Conservation (phyloP, 2,329 filamentous ascomycete species). For the Simplicillium aogashimaense region DNA sequence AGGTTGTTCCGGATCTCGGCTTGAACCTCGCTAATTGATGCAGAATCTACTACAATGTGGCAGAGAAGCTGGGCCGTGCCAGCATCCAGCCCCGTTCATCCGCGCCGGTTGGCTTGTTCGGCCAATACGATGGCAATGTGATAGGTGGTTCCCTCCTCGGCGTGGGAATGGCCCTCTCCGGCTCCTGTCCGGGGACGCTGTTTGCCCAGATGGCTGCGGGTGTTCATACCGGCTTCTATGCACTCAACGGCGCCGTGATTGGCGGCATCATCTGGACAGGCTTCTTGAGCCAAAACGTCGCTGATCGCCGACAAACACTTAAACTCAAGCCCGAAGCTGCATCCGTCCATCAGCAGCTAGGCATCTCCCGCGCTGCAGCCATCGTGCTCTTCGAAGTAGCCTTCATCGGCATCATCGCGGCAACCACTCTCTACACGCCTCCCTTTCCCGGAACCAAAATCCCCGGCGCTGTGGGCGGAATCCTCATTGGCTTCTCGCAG, state of each 20-base stretch:
- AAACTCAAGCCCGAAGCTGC: constrained; percentile 16
- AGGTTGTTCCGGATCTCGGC: constrained; percentile 18
- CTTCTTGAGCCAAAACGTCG: constrained; percentile 25
- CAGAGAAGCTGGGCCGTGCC: constrained; percentile 31
- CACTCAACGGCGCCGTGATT: constrained; percentile 41
- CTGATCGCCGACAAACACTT: constrained; percentile 13
- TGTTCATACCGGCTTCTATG: constrained; percentile 38
- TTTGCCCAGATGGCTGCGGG: constrained; percentile 49
- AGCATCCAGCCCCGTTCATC: constrained; percentile 36
- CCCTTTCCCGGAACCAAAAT: constrained; percentile 19
- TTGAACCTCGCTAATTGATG: not conserved
- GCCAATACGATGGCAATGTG: constrained; percentile 52
- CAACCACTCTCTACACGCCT: constrained; percentile 20
- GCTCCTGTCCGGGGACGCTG: constrained; percentile 56
- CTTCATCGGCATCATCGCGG: constrained; percentile 29
- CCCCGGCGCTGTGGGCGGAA: constrained; percentile 42
- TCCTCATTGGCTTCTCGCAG: constrained; percentile 50
- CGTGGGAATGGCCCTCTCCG: constrained; percentile 55
- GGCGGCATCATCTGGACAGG: constrained; percentile 46
- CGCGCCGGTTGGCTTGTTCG: constrained; percentile 42
- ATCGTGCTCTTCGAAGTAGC: constrained; percentile 32
- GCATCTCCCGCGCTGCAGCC: constrained; percentile 23
- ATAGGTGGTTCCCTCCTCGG: constrained; percentile 53
- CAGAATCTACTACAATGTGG: constrained; percentile 34
- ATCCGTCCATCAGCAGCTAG: constrained; percentile 29